Percentiles rank a stretch among this genome's conserved stretches.
phyloP scores from a whole-genome alignment of 345 rosid species.

The Excoecaria agallocha region DNA sequence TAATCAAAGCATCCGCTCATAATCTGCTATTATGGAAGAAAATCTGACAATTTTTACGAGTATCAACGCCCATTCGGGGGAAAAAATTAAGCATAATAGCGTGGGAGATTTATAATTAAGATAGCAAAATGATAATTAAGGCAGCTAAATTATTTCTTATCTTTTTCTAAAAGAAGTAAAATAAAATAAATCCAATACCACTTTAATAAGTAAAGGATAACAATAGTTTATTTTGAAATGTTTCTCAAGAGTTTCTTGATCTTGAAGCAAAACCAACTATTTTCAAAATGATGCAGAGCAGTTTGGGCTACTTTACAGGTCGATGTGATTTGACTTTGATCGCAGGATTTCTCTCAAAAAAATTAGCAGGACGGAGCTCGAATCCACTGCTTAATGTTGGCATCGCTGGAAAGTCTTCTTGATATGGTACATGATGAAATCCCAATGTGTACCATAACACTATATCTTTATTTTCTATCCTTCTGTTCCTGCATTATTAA shows the following conservation, averaged over 20 bases:
- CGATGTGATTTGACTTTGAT: slow-evolving; percentile 12
- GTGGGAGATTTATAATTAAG: no score
- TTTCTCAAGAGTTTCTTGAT: neutral
- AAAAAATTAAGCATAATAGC: no score
- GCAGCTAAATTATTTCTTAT: no score
- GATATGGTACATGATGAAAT: slow-evolving; percentile 33
- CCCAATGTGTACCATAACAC: slow-evolving; percentile 35
- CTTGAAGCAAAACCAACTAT: slow-evolving; percentile 20
- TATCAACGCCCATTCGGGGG: no score
- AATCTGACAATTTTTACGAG: no score
- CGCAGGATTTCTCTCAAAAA: slow-evolving; percentile 18
- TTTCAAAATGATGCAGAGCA: neutral
- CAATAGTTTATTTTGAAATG: no score
- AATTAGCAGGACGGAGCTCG: slow-evolving; percentile 23
- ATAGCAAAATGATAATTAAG: no score
- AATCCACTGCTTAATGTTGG: slow-evolving; percentile 23
- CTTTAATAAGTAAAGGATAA: no score
- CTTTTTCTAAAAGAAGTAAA: no score
- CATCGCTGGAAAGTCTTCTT: slow-evolving; percentile 35
- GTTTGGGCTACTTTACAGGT: neutral
- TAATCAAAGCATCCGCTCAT: no score
- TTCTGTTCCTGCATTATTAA: slow-evolving; percentile 34
- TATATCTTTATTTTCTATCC: slow-evolving; percentile 38
- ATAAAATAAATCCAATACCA: no score
- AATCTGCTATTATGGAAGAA: no score